Evolutionary conservation across 2,329 filamentous ascomycete species (phyloP).

Genomic region (Stemphylium lycopersici): DNA sequence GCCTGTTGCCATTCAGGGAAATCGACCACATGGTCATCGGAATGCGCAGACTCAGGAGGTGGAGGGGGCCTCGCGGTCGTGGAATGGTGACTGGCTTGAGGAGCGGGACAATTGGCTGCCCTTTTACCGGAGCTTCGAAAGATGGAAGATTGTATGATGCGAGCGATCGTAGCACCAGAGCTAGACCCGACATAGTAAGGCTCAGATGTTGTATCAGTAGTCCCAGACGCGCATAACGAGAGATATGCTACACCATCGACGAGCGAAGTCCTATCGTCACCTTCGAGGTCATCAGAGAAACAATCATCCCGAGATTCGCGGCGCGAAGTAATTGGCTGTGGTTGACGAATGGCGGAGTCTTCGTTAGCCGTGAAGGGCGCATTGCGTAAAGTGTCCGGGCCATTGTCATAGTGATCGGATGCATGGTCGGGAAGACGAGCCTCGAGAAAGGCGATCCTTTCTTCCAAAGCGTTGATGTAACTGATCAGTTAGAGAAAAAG

Average conservation of each 20-base stretch:
- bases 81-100: not conserved
- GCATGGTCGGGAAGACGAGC: constrained; percentile 34
- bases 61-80: constrained; percentile 2
- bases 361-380: not conserved
- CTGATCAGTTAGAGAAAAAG: constrained; percentile 13
- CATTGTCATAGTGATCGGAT: constrained; percentile 28
- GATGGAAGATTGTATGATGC: constrained; percentile 35
- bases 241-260: constrained; percentile 38
- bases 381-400: constrained; percentile 1
- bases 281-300: constrained; percentile 20
- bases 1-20: constrained; percentile 25
- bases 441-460: constrained; percentile 35
- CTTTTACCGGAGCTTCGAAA: constrained; percentile 20
- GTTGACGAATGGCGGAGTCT: not conserved
- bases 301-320: constrained; percentile 11
- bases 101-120: not conserved
- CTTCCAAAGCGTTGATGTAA: constrained; percentile 36
- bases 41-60: constrained; percentile 8
- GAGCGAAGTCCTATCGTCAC: constrained; percentile 31
- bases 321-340: not conserved
- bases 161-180: constrained; percentile 37
- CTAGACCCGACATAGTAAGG: constrained; percentile 38
- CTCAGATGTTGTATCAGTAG: constrained; percentile 28
- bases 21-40: not conserved
- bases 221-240: constrained; percentile 35